Conservation (phyloP, 352 stramenopile species). For the Stramenopiles sp. region DNA sequence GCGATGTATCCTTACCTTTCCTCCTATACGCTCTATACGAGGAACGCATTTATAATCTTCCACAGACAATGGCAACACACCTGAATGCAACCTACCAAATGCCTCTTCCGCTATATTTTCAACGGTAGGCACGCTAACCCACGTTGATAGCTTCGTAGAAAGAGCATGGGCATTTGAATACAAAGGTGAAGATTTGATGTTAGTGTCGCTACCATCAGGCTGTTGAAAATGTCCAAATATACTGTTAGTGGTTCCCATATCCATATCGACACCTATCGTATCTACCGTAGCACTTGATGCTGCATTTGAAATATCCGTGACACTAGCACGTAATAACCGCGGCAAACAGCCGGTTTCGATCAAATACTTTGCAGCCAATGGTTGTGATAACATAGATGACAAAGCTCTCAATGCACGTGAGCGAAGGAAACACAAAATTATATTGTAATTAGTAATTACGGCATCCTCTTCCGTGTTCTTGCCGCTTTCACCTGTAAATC, state of each 20-base stretch:
- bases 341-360: background rate
- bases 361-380: background rate
- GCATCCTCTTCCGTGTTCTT: no score
- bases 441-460: background rate
- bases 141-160: background rate
- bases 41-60: background rate
- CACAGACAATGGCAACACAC: background rate
- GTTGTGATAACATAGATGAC: background rate
- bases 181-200: background rate
- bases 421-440: background rate
- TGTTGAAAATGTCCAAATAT: no score
- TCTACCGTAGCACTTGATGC: no score
- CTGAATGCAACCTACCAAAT: background rate
- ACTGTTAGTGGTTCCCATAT: no score
- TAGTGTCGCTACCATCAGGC: no score
- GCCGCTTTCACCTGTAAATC: background rate
- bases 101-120: background rate
- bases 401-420: background rate
- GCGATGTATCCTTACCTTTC: constrained; percentile 35
- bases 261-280: no score
- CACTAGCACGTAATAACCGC: background rate
- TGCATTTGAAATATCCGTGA: background rate
- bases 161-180: background rate
- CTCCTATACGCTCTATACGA: constrained; percentile 34
- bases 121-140: background rate